Conservation (phyloP, 108 stramenopile genomes). For the Aureococcus anophagefferens region DNA sequence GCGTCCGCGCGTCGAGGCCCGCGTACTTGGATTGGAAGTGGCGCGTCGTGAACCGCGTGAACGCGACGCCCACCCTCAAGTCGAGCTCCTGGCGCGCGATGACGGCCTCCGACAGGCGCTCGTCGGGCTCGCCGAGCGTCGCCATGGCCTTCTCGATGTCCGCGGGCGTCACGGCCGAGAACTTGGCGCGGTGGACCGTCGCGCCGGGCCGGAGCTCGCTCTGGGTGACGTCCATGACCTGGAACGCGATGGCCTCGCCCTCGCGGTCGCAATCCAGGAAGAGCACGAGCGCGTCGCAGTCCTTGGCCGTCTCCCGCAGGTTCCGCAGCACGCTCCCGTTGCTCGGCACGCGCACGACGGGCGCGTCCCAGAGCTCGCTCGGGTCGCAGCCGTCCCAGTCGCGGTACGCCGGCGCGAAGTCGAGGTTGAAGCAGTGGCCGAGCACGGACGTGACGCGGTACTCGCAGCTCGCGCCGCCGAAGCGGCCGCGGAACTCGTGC, state of each 20-base stretch:
- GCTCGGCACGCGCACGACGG: constrained; percentile 56
- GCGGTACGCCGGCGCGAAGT: constrained; percentile 75
- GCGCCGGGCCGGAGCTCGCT: constrained; percentile 46
- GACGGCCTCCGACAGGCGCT: constrained; percentile 72
- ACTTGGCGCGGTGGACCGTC: constrained; percentile 79
- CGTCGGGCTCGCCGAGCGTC: constrained; percentile 70
- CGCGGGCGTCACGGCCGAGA: constrained; percentile 81
- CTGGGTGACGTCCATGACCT: constrained; percentile 75
- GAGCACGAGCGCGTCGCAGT: constrained; percentile 65
- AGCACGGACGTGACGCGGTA: constrained; percentile 79
- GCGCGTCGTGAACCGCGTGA: constrained; percentile 86
- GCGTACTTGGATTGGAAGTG: constrained; percentile 81
- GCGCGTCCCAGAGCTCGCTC: constrained; percentile 71
- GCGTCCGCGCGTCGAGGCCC: constrained; percentile 68
- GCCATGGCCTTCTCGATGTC: constrained; percentile 80
- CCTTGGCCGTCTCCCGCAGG: constrained; percentile 59
- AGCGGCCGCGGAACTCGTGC: constrained; percentile 71
- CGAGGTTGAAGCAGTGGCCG: constrained; percentile 87
- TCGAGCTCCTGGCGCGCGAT: constrained; percentile 92
- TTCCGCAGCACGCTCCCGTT: constrained; percentile 68
- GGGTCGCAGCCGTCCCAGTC: constrained; percentile 84
- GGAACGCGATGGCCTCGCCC: constrained; percentile 92
- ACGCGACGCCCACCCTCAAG: constrained; percentile 86
- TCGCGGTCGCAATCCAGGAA: constrained; percentile 95
- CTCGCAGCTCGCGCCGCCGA: constrained; percentile 40